Conservation (phyloP, 768 basidiomycete genomes). For the Inosperma sp. region DNA sequence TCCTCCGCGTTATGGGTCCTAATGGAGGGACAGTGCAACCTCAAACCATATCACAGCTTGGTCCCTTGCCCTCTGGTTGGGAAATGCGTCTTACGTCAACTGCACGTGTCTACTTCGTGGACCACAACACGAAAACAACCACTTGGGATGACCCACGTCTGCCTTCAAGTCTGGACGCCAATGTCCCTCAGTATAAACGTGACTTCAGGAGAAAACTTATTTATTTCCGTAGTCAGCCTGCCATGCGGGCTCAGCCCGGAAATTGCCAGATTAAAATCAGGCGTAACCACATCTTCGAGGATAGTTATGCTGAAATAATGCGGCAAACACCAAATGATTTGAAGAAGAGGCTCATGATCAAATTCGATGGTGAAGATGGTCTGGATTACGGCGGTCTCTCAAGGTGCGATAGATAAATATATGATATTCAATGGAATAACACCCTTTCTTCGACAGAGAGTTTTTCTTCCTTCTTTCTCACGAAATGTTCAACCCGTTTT, state of each 20-base stretch:
- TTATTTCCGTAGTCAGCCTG: slow-evolving; percentile 98
- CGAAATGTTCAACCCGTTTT: slow-evolving; percentile 99
- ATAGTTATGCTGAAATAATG: slow-evolving; percentile 99
- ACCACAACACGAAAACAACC: slow-evolving; percentile 99
- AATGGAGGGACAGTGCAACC: slow-evolving; percentile 89
- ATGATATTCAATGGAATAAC: neutral
- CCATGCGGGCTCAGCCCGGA: slow-evolving; percentile 95
- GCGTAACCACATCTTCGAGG: slow-evolving; percentile 98
- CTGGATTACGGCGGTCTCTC: slow-evolving; percentile 98
- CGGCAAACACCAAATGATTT: slow-evolving; percentile 96
- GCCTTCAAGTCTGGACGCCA: slow-evolving; percentile 91
- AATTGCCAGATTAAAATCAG: slow-evolving; percentile 99
- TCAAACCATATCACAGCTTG: slow-evolving; percentile 94
- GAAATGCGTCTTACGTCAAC: slow-evolving; percentile 99
- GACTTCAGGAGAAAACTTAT: slow-evolving; percentile 99
- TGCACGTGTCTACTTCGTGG: slow-evolving; percentile 98
- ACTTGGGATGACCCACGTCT: slow-evolving; percentile 99
- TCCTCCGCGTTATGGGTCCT: slow-evolving; percentile 95
- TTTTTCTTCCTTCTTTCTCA: slow-evolving; percentile 99
- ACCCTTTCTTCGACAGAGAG: slow-evolving; percentile 53
- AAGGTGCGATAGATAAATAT: slow-evolving; percentile 73
- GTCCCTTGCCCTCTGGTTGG: slow-evolving; percentile 97
- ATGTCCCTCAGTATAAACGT: slow-evolving; percentile 99
- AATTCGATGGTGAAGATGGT: slow-evolving; percentile 99
- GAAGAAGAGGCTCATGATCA: slow-evolving; percentile 99